These are phyloP conservation scores for Austroboletus niveus DNA, from an alignment of 1,284 basidiomycete species.

Conservation along the genomic window DNA sequence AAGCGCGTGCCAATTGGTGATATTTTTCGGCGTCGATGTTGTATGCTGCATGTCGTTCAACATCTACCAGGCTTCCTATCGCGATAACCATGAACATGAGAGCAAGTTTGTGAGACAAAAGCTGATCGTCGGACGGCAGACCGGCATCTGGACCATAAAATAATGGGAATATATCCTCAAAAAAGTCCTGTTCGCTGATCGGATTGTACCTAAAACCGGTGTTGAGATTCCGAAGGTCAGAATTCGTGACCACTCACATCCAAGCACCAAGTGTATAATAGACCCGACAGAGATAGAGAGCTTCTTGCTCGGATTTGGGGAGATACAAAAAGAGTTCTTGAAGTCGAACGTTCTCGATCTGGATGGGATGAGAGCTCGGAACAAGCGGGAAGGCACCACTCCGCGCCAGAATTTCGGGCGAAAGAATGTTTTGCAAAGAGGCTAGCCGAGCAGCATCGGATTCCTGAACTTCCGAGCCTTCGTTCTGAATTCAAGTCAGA, in stretches of 20 bases:
- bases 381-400: slow-evolving; percentile 67
- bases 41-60: slow-evolving; percentile 53
- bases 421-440: slow-evolving; percentile 53
- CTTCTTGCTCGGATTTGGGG: slow-evolving; percentile 51
- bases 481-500: slow-evolving; percentile 46
- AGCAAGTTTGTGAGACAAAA: slow-evolving; percentile 64
- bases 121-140: slow-evolving; percentile 52
- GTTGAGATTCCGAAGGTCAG: slow-evolving; percentile 9
- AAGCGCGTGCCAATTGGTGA: slow-evolving; percentile 68
- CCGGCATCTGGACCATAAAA: slow-evolving; percentile 56
- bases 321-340: slow-evolving; percentile 67
- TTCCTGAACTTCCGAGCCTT: slow-evolving; percentile 50
- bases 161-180: slow-evolving; percentile 57
- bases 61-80: slow-evolving; percentile 71
- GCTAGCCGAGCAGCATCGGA: slow-evolving; percentile 46
- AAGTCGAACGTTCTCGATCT: slow-evolving; percentile 48
- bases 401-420: slow-evolving; percentile 58
- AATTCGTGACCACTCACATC: slow-evolving; percentile 51
- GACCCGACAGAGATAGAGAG: slow-evolving; percentile 56
- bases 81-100: slow-evolving; percentile 75
- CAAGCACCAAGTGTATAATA: slow-evolving; percentile 73
- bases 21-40: slow-evolving; percentile 77
- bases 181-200: slow-evolving; percentile 61
- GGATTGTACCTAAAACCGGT: slow-evolving; percentile 63
- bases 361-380: slow-evolving; percentile 41